Base-by-base conservation (phyloP, 2,329 filamentous ascomycete genomes). In the Aspergillus unguis region DNA sequence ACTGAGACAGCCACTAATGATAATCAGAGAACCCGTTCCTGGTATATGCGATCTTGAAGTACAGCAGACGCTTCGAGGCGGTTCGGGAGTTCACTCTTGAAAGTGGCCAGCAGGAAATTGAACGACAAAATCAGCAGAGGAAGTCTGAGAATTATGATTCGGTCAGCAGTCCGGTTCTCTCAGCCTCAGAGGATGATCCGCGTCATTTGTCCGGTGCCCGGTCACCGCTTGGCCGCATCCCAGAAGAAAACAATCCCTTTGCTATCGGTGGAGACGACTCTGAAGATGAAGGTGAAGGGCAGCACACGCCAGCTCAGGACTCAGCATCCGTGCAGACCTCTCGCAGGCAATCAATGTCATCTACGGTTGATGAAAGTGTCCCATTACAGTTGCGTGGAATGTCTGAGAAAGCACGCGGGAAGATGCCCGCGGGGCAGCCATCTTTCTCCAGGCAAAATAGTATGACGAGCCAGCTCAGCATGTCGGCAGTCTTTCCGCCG, bases 351-450 rank as follows among this genome's bases (percentile, higher is more conserved):
- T 92, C 89, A 0, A 77, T 87, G 23, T 83, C 84, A 28, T 82
- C 81, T 0, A 83, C 83, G 0, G 74, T 82, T 1, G 90, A 95
- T 54, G 91, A 95, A 55, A 86, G 87, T 3, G 83, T 95, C 7
- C 91, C 90, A 10, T 80, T 85, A 23, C 92, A 96, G 67, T 70
- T 95, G 29, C 83, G 90, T 52, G 91, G 91, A 50, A 96, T 97
- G 89, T 96, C 92, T 23, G 94, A 97, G 71, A 99, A 97, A 70
- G 94, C 94, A 11, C 81, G 94, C 45, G 94, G 94, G 6, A 99
- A 99, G 72, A 90, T 95, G 85, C 94, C 92, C 28, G 90, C 88
- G 9, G 88, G 89, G 1, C 80, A 86, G 45, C 81, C 83, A n/a
- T 83, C 83, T 2, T 96, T 96, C 68, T 96, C 92, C 0, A 81